Percentiles rank a stretch among this genome's conserved stretches.
Conservation (phyloP, 495 filamentous ascomycete species). For the Neurospora sp. region DNA sequence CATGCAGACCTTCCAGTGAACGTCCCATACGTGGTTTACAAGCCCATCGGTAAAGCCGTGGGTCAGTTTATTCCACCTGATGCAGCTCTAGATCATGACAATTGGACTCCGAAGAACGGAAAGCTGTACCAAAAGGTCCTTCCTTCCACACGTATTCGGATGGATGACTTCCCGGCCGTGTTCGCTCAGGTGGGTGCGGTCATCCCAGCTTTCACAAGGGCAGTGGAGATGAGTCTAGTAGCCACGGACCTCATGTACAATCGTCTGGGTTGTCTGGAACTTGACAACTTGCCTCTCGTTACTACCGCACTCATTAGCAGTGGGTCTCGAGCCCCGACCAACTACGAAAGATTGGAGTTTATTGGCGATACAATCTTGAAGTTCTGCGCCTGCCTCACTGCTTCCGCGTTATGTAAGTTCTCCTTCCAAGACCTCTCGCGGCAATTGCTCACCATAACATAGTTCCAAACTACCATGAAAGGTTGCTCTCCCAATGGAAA, state of each 20-base stretch:
- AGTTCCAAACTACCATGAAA: constrained; percentile 67
- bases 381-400: constrained; percentile 54
- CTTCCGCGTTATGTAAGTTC: constrained; percentile 46
- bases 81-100: background rate
- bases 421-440: background rate
- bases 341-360: constrained; percentile 88
- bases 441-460: background rate
- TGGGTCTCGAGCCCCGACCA: constrained; percentile 43
- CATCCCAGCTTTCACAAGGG: constrained; percentile 64
- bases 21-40: constrained; percentile 39
- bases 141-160: constrained; percentile 23
- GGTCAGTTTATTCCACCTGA: constrained; percentile 46
- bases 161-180: constrained; percentile 47
- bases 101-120: background rate
- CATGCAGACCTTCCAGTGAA: constrained; percentile 26
- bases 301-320: constrained; percentile 66
- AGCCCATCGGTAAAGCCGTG: constrained; percentile 27
- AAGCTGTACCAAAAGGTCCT: constrained; percentile 26
- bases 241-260: constrained; percentile 53
- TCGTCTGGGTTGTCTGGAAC: constrained; percentile 44
- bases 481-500: constrained; percentile 59
- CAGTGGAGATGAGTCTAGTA: constrained; percentile 54
- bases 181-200: constrained; percentile 59
- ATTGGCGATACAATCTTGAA: constrained; percentile 86
- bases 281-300: constrained; percentile 48